phyloP scores from a whole-genome alignment of 768 basidiomycete genomes.

The Amanita rubescens region DNA sequence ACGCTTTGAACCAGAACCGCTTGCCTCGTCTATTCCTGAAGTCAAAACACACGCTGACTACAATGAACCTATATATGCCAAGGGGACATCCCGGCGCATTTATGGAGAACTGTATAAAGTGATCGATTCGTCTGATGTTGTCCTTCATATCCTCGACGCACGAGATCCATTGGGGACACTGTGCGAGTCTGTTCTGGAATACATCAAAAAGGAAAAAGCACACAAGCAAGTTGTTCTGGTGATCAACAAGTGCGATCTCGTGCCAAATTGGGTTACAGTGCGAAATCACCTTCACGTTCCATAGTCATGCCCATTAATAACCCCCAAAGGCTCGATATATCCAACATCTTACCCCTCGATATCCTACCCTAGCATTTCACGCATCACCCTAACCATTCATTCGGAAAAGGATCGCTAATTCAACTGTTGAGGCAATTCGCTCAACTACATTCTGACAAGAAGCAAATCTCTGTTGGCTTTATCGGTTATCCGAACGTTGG shows the following conservation, averaged over 20 bases:
- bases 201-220: constrained; percentile 90
- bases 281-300: constrained; percentile 15
- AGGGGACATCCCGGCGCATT: constrained; percentile 92
- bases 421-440: constrained; percentile 96
- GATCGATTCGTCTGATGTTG: constrained; percentile 95
- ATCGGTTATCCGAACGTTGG: constrained; percentile 98
- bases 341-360: constrained; percentile 88
- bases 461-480: constrained; percentile 97
- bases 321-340: constrained; percentile 80
- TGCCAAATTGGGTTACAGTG: constrained; percentile 98
- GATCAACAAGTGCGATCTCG: constrained; percentile 97
- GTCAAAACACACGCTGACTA: constrained; percentile 67
- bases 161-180: constrained; percentile 93
- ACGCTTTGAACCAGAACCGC: constrained; percentile 29
- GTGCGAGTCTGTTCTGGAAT: constrained; percentile 90
- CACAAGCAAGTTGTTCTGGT: constrained; percentile 97
- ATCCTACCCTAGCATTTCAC: constrained; percentile 97
- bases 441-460: constrained; percentile 95
- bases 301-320: constrained; percentile 1
- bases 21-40: constrained; percentile 41
- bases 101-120: constrained; percentile 99
- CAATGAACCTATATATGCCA: constrained; percentile 88
- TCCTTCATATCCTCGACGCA: constrained; percentile 93
- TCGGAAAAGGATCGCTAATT: constrained; percentile 97
- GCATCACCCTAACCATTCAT: constrained; percentile 98